These are phyloP conservation scores for Ordospora pajunii DNA, from an alignment of 371 early-diverging fungal genomes.

Conservation along the genomic window DNA sequence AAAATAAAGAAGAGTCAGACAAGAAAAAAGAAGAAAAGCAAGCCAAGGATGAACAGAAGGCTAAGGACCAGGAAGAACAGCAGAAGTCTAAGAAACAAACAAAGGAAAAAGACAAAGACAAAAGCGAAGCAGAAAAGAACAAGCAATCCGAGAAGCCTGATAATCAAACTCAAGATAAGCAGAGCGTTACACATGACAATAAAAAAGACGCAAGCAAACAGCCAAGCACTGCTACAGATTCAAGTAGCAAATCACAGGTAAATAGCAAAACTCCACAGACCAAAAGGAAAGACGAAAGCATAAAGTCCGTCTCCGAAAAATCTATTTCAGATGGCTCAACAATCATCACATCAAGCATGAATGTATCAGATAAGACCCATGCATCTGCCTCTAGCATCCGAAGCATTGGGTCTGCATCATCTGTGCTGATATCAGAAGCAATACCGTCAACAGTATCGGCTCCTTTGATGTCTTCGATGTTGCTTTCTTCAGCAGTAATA, in stretches of 20 bases:
- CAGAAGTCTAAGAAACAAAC: neutral
- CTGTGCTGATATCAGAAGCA: neutral
- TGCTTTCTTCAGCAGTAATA: neutral
- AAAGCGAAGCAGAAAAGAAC: neutral
- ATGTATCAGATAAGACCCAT: too few relatives aligned
- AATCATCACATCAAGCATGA: too few relatives aligned
- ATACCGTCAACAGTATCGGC: neutral
- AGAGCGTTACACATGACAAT: neutral
- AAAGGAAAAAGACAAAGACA: neutral
- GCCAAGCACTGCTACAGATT: neutral
- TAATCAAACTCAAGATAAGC: neutral
- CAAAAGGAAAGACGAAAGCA: too few relatives aligned
- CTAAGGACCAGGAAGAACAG: neutral
- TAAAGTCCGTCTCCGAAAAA: too few relatives aligned
- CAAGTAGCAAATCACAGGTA: neutral
- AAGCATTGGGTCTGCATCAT: neutral
- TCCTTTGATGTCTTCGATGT: neutral
- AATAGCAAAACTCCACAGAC: neutral
- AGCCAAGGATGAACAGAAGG: conserved; percentile 8
- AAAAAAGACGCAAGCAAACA: neutral
- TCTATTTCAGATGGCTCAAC: too few relatives aligned
- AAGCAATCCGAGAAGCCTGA: neutral
- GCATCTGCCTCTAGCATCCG: neutral
- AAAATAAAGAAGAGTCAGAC: conserved; percentile 14
- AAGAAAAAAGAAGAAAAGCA: conserved; percentile 3